Base-by-base conservation (phyloP, 371 early-diverging fungal genomes). In the Mortierella sp. region DNA sequence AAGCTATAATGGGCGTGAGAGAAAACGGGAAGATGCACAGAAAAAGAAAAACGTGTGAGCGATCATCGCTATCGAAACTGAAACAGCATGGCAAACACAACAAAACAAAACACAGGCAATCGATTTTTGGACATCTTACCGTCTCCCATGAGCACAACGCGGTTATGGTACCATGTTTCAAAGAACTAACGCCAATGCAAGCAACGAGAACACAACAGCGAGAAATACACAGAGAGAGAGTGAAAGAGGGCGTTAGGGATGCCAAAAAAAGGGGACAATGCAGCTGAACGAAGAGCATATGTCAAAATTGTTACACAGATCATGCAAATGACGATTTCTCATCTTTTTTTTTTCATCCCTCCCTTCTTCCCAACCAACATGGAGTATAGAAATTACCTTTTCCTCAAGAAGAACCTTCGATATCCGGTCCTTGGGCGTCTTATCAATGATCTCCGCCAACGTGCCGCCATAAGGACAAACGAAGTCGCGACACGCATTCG, bases 61-160 rank as follows among this genome's bases (percentile, higher is more conserved):
- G 44, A 29, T 46, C 38, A 51, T 27, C n/a, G 63, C 29, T 51
- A 51, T 35, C 18, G 32, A 75, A 48, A 48, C 18, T 8, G 8
- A 3, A 14, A 38, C 44, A 29, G 63, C 55, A 38, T 18, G n/a
- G 38, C 14, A 8, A 4, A n/a, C 14, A 63, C 27, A 60, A 16
- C 29, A 18, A 18, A 70, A 35, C 32, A 60, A 60, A 16, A 16
- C 14, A 24, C 16, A 1, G 7, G 16, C 21, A 3, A 21, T 1
- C 65, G 38, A 38, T 7, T 18, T 5, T 24, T 11, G 24, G 7
- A 16, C 41, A 21, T 54, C 82, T 83, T 89, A 89, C 89, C 91
- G 75, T 93, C 93, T 54, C 84, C 89, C 41, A 93, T 85, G 2
- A 89, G 87, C 41, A 87, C 88, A 12, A 88, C 74, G 14, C 85